Base-by-base conservation (phyloP, 495 filamentous ascomycete genomes). In the Neurospora sp. region DNA sequence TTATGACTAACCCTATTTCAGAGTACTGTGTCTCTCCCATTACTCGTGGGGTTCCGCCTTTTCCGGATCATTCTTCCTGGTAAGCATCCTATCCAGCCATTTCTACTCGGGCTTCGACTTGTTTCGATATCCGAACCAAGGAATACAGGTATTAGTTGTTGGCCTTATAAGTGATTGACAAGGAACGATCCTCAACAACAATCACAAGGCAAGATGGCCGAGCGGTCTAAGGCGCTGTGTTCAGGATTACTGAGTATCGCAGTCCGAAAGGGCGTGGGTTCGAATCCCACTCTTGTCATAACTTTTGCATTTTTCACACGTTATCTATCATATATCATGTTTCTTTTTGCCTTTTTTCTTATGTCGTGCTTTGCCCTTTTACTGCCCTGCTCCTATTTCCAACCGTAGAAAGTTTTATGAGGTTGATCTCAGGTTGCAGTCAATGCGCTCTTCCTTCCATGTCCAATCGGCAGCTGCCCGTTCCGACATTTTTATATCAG, bases 161-260 rank as follows among this genome's bases (percentile, higher is more conserved):
- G 3, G 1, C n/a, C 2, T 31, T 39, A 18, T 35, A 1, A 5
- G 23, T 12, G 3, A 0, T 39, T 20, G 16, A 44, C 3, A 0
- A 0, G 0, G 7, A 31, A 0, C 0, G 0, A 42, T 27, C 1
- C 38, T 35, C 41, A 75, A 71, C 69, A 71, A 71, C 5, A 11
- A 35, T 54, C 10, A 14, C 18, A 69, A 71, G 74, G 74, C 74
- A 75, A 75, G 74, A 75, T 75, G 74, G 74, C 74, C 74, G 74
- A 75, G 74, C 72, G 74, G 74, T 75, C 74, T 73, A 75, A 75
- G 74, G 74, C 74, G 74, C 71, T 39, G 72, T 73, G 39, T 75
- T 75, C 74, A 75, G 74, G 74, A n/a, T 54, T 38, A 69, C 46
- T 54, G 46, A 54, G 20, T 23, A 5, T 54, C 46, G 46, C 46